phyloP scores from a whole-genome alignment of 2,329 filamentous ascomycete genomes.

The Paecilomyces dactylethromorphus region DNA sequence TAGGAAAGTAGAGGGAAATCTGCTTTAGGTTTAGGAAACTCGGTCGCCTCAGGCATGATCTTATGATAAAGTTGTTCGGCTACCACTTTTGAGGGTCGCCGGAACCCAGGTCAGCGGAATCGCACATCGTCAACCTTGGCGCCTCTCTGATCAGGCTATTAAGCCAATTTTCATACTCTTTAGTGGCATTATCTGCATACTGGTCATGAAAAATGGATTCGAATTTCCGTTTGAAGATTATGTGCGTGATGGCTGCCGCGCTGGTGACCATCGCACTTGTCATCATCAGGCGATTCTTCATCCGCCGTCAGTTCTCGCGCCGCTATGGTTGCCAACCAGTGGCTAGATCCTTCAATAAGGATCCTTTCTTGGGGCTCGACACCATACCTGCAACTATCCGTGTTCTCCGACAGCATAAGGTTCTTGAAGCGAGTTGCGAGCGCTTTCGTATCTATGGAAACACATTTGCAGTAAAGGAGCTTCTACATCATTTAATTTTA shows the following conservation, averaged over 20 bases:
- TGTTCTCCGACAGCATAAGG: not conserved
- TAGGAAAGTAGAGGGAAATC: too few relatives aligned
- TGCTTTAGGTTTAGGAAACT: too few relatives aligned
- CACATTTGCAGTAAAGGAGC: slow-evolving; percentile 8
- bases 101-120: too few relatives aligned
- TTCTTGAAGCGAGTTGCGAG: not conserved
- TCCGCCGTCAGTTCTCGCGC: slow-evolving; percentile 11
- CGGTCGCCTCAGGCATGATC: too few relatives aligned
- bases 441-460: not conserved
- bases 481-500: slow-evolving; percentile 10
- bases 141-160: too few relatives aligned
- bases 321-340: slow-evolving; percentile 10
- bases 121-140: too few relatives aligned
- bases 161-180: too few relatives aligned
- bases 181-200: too few relatives aligned
- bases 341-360: slow-evolving; percentile 6
- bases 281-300: slow-evolving; percentile 8
- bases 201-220: too few relatives aligned
- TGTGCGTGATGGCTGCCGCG: not conserved
- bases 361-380: slow-evolving; percentile 13
- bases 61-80: too few relatives aligned
- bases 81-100: too few relatives aligned
- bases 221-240: too few relatives aligned
- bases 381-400: not conserved
- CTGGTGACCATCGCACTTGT: not conserved